Evolutionary conservation across 768 basidiomycete genomes (phyloP).

Genomic region (Gelatoporia subvermispora): DNA sequence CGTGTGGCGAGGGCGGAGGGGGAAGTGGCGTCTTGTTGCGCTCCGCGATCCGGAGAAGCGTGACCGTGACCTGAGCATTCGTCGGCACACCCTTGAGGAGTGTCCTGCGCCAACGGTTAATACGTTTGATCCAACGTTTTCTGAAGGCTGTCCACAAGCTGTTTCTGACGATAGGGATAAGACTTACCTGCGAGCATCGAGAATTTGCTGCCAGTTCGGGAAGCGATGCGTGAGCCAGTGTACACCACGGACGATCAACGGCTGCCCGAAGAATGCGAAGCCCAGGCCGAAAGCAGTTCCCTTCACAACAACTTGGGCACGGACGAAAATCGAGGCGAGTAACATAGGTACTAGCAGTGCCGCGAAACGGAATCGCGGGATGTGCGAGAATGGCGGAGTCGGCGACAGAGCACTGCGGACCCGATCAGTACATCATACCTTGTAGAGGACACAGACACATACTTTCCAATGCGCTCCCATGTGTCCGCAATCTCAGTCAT

Average conservation of each 20-base stretch:
- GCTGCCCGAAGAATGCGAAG: slow-evolving; percentile 36
- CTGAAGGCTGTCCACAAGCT: not conserved
- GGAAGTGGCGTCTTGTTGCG: slow-evolving; percentile 33
- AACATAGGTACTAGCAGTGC: slow-evolving; percentile 27
- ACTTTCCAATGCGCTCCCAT: slow-evolving; percentile 37
- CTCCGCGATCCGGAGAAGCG: slow-evolving; percentile 38
- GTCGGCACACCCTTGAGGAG: slow-evolving; percentile 38
- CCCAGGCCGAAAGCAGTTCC: slow-evolving; percentile 28
- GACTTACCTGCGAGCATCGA: slow-evolving; percentile 32
- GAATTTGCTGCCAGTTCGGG: slow-evolving; percentile 33
- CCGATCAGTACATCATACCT: not conserved
- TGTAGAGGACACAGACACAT: not conserved
- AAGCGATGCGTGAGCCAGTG: slow-evolving; percentile 26
- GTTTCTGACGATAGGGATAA: not conserved
- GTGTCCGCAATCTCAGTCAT: slow-evolving; percentile 32
- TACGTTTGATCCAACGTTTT: not conserved
- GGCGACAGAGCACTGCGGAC: slow-evolving; percentile 31
- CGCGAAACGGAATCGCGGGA: slow-evolving; percentile 26
- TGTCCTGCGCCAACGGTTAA: slow-evolving; percentile 17
- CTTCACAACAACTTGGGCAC: slow-evolving; percentile 26
- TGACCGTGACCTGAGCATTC: slow-evolving; percentile 39
- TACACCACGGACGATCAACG: slow-evolving; percentile 25
- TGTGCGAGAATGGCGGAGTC: slow-evolving; percentile 30
- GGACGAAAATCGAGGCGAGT: slow-evolving; percentile 24
- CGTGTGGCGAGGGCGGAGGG: slow-evolving; percentile 24